Conservation (phyloP, 2,329 filamentous ascomycete genomes). For the Elsinoe batatas region DNA sequence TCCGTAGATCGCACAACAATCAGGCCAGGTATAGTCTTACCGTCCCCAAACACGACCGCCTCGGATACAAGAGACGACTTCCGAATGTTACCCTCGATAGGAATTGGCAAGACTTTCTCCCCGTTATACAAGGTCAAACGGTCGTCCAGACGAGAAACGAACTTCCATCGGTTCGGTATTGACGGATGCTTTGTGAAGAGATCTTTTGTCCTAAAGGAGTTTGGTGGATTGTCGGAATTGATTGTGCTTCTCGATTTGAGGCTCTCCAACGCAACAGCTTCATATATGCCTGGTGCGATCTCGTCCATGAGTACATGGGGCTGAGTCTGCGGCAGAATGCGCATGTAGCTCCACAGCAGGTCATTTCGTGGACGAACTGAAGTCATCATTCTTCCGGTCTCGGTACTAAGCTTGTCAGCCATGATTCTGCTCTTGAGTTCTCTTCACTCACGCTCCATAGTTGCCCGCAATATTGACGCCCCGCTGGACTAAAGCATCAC, state of each 20-base stretch:
- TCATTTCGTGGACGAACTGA: conserved; percentile 45
- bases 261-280: conserved; percentile 32
- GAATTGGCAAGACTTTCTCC: conserved; percentile 41
- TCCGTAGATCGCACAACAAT: conserved; percentile 42
- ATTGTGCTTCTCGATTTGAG: conserved; percentile 29
- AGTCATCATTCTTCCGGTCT: conserved; percentile 41
- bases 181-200: conserved; percentile 38
- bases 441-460: conserved; percentile 26
- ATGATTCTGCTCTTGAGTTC: neutral
- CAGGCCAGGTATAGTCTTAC: conserved; percentile 43
- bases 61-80: conserved; percentile 46
- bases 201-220: conserved; percentile 42
- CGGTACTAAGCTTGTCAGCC: conserved; percentile 8
- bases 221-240: conserved; percentile 35
- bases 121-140: conserved; percentile 40
- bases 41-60: conserved; percentile 48
- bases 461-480: conserved; percentile 28
- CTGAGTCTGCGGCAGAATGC: conserved; percentile 26
- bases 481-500: conserved; percentile 24
- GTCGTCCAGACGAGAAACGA: conserved; percentile 38
- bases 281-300: conserved; percentile 32
- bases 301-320: conserved; percentile 25
- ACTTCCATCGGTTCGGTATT: conserved; percentile 38
- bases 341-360: conserved; percentile 51
- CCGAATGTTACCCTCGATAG: conserved; percentile 45